A percentile compares a stretch with the other conserved stretches of the same genome.
Conservation (phyloP, 345 rosid species). For the Turritis glabra region DNA sequence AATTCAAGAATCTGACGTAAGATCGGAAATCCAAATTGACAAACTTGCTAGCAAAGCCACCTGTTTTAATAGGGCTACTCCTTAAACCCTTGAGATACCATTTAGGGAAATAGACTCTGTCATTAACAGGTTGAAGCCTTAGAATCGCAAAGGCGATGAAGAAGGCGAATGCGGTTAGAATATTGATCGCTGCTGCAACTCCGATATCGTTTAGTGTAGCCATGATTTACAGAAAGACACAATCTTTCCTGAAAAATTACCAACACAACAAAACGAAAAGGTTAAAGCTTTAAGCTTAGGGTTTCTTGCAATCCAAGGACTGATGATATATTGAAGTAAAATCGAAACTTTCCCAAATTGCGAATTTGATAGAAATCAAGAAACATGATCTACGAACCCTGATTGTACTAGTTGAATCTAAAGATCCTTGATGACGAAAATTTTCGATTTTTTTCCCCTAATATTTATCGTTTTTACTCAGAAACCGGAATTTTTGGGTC, state of each 20-base stretch:
- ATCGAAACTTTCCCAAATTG: not conserved
- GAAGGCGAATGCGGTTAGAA: slow-evolving; percentile 75
- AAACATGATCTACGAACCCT: not conserved
- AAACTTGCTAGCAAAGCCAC: slow-evolving; percentile 66
- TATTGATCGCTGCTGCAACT: slow-evolving; percentile 80
- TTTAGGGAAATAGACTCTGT: slow-evolving; percentile 91
- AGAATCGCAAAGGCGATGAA: slow-evolving; percentile 74
- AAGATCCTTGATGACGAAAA: not conserved
- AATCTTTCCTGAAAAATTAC: slow-evolving; percentile 20
- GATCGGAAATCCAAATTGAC: slow-evolving; percentile 78
- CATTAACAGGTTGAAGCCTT: slow-evolving; percentile 87
- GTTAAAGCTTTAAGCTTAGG: not conserved
- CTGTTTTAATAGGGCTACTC: slow-evolving; percentile 53
- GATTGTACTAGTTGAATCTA: not conserved
- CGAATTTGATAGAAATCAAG: not conserved
- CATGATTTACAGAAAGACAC: slow-evolving; percentile 44
- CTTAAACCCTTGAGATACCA: slow-evolving; percentile 89
- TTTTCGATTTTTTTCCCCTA: not conserved
- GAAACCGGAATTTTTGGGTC: slow-evolving; percentile 10
- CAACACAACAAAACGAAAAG: not conserved
- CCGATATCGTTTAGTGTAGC: slow-evolving; percentile 82
- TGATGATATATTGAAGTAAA: not conserved
- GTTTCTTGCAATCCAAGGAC: slow-evolving; percentile 33
- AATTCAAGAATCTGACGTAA: slow-evolving; percentile 66
- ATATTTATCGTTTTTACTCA: not conserved